Evolutionary conservation across 2,329 filamentous ascomycete species (phyloP), one percentile per base, ranked within the genome.

Genomic region (Macrophomina tecta): DNA sequence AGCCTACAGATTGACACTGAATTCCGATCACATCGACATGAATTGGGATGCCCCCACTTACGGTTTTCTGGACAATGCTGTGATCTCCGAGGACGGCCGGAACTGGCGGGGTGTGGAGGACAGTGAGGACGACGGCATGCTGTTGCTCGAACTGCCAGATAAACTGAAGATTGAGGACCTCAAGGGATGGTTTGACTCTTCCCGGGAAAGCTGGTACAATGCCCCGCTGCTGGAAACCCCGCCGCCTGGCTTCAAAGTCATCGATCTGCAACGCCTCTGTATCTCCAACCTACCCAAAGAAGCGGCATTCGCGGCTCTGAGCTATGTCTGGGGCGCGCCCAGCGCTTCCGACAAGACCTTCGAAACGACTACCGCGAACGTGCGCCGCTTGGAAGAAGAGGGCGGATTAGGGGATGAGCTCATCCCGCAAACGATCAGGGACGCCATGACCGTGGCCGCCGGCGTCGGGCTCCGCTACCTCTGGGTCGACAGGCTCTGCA

Each of bases 401-500:
- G 45, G 18, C 45, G 23, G 8, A 12, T 58, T 38, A 1, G 7
- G 32, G 34, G 2, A 14, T 16, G 23, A 38, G 0, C 28, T 0
- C 8, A 56, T 71, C 14, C 69, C 69, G 2, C 53, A 34, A 11
- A 65, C 58, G 1, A 66, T 71, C 23, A 38, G 1, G 3, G 67
- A 70, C 16, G 63, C 69, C 5, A 67, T 71, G 7, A 48, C 61
- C 7, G 40, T 67, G 5, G 30, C 53, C 12, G 9, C 16, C 12
- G 1, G n/a, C 0, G 9, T 71, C 7, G 67, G 67, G 5, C 58
- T 67, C 48, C 46, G 66, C 36, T 62, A 65, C 32, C 45, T 71
- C 5, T 71, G 69, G 69, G 64, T 70, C 45, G 69, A 71, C 51
- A 62, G 67, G 6, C 52, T 71, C 12, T 71, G 69, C 53, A 71